A percentile compares a stretch with the other conserved stretches of the same genome.
Conservation (phyloP, 225 moss, liverwort and hornwort species). For the Sphagnum contortum region DNA sequence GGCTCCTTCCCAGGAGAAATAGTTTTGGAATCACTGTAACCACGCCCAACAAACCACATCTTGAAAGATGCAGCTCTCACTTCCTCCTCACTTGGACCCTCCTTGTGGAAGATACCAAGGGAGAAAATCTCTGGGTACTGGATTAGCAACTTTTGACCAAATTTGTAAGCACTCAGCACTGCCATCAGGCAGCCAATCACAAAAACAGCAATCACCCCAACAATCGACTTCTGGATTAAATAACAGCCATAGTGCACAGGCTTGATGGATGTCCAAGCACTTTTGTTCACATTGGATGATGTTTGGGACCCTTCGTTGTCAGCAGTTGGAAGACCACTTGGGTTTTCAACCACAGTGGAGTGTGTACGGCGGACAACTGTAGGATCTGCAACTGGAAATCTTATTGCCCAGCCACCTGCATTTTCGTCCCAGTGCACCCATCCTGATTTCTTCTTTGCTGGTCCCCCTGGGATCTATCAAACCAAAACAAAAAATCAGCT, state of each 20-base stretch:
- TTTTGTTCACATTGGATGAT: conserved; percentile 10
- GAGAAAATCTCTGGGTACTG: conserved; percentile 88
- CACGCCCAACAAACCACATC: conserved; percentile 78
- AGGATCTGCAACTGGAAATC: conserved; percentile 71
- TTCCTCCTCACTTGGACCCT: conserved; percentile 73
- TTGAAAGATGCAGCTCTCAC: conserved; percentile 60
- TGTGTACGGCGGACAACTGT: conserved; percentile 71
- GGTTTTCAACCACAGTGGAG: conserved; percentile 41
- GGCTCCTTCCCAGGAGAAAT: conserved; percentile 42
- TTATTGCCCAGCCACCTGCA: conserved; percentile 68
- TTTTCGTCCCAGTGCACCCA: conserved; percentile 64
- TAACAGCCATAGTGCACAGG: conserved; percentile 83
- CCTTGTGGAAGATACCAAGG: conserved; percentile 62
- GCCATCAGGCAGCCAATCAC: conserved; percentile 47
- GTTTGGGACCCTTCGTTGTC: conserved; percentile 33
- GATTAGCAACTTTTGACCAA: conserved; percentile 53
- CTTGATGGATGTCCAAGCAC: conserved; percentile 56
- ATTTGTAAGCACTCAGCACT: conserved; percentile 37
- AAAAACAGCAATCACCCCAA: conserved; percentile 42
- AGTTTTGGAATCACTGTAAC: conserved; percentile 49
- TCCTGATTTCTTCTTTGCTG: conserved; percentile 42
- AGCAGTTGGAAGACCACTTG: conserved; percentile 52
- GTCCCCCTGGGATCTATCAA: conserved; percentile 55
- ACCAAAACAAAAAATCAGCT: no score
- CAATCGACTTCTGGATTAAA: conserved; percentile 41